Base-by-base conservation (phyloP, 2,329 filamentous ascomycete genomes). In the Claviceps sp. region DNA sequence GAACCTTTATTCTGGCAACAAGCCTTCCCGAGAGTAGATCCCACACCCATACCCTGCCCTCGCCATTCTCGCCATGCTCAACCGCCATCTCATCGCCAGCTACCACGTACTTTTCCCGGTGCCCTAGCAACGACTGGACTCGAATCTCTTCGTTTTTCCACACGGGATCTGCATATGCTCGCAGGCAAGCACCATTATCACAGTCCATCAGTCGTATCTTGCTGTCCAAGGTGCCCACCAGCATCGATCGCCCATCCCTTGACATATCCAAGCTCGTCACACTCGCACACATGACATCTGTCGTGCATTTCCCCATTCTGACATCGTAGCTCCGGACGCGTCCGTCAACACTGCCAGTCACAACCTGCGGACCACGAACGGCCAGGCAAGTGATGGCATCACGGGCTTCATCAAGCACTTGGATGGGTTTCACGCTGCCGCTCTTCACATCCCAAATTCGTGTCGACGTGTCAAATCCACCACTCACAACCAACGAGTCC, bases 271-370 rank as follows among this genome's bases (percentile, higher is more conserved):
- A 65, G 65, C 84, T 89, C 7, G 89, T 95, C n/a, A 95, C 85
- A 54, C 73, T 74, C 1, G 72, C 76, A 50, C 79, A 79, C 49
- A 93, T 70, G 1, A 88, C 80, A 68, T 95, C 89, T 1, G 79
- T 80, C 4, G 80, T 78, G 48, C 82, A 75, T 50, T 72, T 74
- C 0, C 90, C 90, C 74, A 80, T 85, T 51, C 89, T 76, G 42
- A 95, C 69, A 69, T 97, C 91, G 69, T 97, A 96, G 54, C 76
- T 76, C 51, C 91, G 74, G 1, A 94, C 79, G 53, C 85, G 75
- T 2, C 90, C 90, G 68, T 97, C 91, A 52, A 95, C 87, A 64
- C 87, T 90, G 0, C 85, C 89, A 1, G 79, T 77, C 1, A 89
- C 67, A 48, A 97, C 79, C 66, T 81, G 77, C 7, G 71, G 62